Evolutionary conservation across 2,329 filamentous ascomycete genomes (phyloP).

Genomic region (Aspergillus nomiae): DNA sequence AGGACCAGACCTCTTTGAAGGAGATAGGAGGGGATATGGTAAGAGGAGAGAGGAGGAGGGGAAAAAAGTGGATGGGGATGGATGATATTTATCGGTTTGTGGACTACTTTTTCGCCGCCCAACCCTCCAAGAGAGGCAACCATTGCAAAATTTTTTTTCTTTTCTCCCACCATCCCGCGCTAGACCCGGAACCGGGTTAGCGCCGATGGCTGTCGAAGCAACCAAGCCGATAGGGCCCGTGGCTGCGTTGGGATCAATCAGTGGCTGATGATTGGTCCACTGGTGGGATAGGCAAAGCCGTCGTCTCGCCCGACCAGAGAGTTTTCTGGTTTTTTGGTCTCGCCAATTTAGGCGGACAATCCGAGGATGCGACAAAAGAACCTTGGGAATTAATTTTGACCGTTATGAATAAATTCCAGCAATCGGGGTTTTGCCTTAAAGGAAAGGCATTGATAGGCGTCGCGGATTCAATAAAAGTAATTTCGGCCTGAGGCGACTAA

Average conservation of each 20-base stretch:
- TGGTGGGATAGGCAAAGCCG: neutral
- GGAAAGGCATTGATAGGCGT: neutral
- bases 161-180: slow-evolving; percentile 25
- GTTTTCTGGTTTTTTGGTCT: slow-evolving; percentile 1
- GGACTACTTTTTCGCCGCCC: slow-evolving; percentile 35
- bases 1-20: slow-evolving; percentile 38
- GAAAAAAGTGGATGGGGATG: slow-evolving; percentile 25
- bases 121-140: slow-evolving; percentile 18
- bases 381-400: neutral
- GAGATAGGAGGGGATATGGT: slow-evolving; percentile 28
- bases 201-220: slow-evolving; percentile 19
- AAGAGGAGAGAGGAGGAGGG: slow-evolving; percentile 23
- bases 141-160: slow-evolving; percentile 26
- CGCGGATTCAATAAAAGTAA: neutral
- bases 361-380: slow-evolving; percentile 3
- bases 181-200: slow-evolving; percentile 23
- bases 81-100: slow-evolving; percentile 44
- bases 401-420: neutral
- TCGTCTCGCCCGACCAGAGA: neutral
- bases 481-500: slow-evolving; percentile 1
- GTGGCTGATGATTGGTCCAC: slow-evolving; percentile 12
- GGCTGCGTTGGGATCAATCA: slow-evolving; percentile 14
- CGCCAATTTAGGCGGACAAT: slow-evolving; percentile 5
- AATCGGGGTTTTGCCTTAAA: neutral
- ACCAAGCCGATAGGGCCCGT: slow-evolving; percentile 23